Base-by-base conservation (phyloP, 2,329 filamentous ascomycete genomes). In the Cladobotryum protrusum region DNA sequence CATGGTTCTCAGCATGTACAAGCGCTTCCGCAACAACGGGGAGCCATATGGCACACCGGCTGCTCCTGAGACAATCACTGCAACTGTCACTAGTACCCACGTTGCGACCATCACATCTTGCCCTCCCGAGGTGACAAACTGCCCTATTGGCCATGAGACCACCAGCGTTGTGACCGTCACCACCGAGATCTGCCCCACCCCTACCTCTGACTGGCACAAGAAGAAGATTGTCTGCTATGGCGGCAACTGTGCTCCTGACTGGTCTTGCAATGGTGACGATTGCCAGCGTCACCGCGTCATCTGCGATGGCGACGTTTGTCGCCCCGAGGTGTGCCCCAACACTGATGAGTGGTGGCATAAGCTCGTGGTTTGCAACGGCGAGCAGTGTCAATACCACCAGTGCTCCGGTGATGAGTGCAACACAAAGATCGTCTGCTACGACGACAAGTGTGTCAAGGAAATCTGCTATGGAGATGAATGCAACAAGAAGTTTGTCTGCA, bases 211-310 rank as follows among this genome's bases (percentile, higher is more conserved):
- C 47, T 60, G 56, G 56, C 54, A 60, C 55, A 56, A 59, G 55
- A 63, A 65, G 58, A 63, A 61, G 56, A 58, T 70, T 15, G 60
- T 67, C 59, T 68, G 67, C 59, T 62, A 61, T 52, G 66, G 66
- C 20, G 63, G 61, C 18, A 43, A 57, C 56, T 71, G 68, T 58
- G 48, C 54, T 33, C 59, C 56, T 32, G 62, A 63, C 50, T 53
- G 57, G 54, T 58, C 61, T 43, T 61, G 56, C 61, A 14, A 54
- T 43, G 57, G 55, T 57, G 35, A 61, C 32, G 50, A 62, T 24
- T 60, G 58, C 57, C 53, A 61, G 50, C 52, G 55, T 50, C 52
- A 64, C 45, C 64, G 66, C 12, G 59, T 67, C 52, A 57, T 66
- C 57, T 70, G 67, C 64, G 2, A 57, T 3, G 59, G 57, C 24